A percentile compares a stretch with the other conserved stretches of the same genome.
phyloP scores from a whole-genome alignment of 192 early-diverging fungal genomes.

The Dissophora ornata region DNA sequence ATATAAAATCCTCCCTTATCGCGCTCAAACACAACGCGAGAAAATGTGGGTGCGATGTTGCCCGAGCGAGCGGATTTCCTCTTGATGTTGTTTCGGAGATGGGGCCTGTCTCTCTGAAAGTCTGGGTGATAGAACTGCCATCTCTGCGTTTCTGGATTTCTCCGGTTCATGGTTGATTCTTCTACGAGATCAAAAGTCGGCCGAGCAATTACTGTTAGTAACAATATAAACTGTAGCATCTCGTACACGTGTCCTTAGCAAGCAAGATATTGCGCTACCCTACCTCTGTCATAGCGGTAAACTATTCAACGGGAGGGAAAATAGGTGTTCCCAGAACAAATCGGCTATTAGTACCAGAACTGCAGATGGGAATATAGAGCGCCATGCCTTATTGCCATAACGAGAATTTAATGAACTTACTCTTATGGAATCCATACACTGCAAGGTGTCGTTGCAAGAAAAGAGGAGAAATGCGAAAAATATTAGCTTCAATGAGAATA shows the following conservation, averaged over 20 bases:
- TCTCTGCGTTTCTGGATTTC: constrained; percentile 70
- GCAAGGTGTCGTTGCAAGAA: neutral
- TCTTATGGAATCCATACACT: constrained; percentile 88
- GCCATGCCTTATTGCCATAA: constrained; percentile 1
- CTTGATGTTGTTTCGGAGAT: constrained; percentile 76
- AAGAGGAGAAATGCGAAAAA: neutral
- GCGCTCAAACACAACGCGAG: constrained; percentile 46
- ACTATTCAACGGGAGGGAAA: constrained; percentile 15
- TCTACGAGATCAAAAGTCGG: constrained; percentile 43
- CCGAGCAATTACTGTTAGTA: too few species aligned
- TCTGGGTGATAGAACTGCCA: constrained; percentile 92
- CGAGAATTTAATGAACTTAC: constrained; percentile 38
- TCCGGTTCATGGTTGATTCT: constrained; percentile 59
- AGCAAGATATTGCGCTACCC: neutral
- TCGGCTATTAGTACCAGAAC: too few species aligned
- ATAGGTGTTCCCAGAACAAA: too few species aligned
- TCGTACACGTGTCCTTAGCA: neutral
- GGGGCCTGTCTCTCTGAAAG: constrained; percentile 79
- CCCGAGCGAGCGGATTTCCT: constrained; percentile 64
- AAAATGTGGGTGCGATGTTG: constrained; percentile 39
- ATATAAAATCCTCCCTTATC: constrained; percentile 48
- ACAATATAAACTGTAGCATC: neutral
- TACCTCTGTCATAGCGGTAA: constrained; percentile 48
- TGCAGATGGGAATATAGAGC: too few species aligned
- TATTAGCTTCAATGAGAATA: too few species aligned